Base-by-base conservation (phyloP, 495 filamentous ascomycete species). In the Terfezia boudieri region DNA sequence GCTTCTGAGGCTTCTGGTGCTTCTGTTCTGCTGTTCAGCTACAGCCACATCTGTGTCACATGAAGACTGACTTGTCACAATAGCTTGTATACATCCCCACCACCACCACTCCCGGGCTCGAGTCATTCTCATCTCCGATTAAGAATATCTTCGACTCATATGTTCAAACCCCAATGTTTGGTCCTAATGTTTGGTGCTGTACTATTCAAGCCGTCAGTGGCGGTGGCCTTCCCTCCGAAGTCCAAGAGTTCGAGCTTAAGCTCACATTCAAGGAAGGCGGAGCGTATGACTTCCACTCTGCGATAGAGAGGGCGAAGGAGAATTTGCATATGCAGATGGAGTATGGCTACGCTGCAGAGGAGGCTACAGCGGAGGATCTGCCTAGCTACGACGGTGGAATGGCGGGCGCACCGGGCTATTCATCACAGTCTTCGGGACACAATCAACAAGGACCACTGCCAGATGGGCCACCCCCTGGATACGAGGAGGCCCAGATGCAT, bases 191-290 rank as follows among this genome's bases (percentile, higher is more conserved):
- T 60, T 98, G 90, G 90, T 76, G 76, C 23, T 81, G 80, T 35
- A 68, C 80, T 32, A 74, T 93, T 52, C 81, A 81, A 59, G 87
- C 92, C 17, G 83, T 90, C 32, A 64, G 79, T 1, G 79, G 80
- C 26, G 92, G 92, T n/a, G 86, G 86, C 43, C 84, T 98, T 46
- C 82, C 86, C 2, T 68, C 81, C n/a, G 73, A 78, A 11, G 72
- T 83, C 41, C 70, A 80, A 3, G 77, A 78, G 14, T 74, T 94
- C 35, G 83, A 89, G 59, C 57, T 88, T 51, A 85, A 81, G 67
- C 73, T 95, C 54, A 83, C 82, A 9, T 98, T 96, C 72, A 85
- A 84, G 67, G 90, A 98, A 53, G 90, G 92, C 43, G 90, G 90
- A 0, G 87, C 86, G 9, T 93, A 83, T 69, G 89, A 95, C 60